Evolutionary conservation across 2,329 filamentous ascomycete species (phyloP).

Genomic region (Annulohypoxylon truncatum): DNA sequence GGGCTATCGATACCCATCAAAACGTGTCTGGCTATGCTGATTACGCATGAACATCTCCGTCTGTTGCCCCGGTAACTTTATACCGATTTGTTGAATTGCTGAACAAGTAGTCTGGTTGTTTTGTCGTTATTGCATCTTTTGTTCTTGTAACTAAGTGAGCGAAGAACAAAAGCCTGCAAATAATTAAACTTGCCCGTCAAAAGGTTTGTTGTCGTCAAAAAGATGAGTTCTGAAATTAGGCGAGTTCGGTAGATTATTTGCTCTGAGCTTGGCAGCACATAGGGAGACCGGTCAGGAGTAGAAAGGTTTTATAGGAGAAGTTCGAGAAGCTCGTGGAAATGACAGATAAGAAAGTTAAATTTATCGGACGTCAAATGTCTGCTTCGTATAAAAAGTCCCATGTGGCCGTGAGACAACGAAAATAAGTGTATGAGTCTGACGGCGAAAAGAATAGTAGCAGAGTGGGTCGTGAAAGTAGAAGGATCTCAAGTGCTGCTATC

Average conservation of each 20-base stretch:
- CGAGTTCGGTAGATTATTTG: neutral
- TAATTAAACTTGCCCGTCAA: neutral
- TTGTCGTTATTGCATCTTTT: constrained; percentile 14
- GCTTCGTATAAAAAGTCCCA: constrained; percentile 3
- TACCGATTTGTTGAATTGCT: neutral
- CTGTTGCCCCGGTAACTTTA: neutral
- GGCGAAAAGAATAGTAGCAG: constrained; percentile 28
- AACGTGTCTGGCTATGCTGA: constrained; percentile 23
- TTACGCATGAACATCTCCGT: constrained; percentile 37
- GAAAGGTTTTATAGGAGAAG: neutral
- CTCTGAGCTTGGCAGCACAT: neutral
- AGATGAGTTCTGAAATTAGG: neutral
- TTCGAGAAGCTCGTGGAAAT: neutral
- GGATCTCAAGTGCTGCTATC: constrained; percentile 4
- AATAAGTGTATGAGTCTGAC: constrained; percentile 30
- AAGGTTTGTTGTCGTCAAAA: neutral
- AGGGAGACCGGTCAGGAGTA: neutral
- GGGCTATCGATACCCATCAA: constrained; percentile 45
- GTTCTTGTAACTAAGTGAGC: neutral
- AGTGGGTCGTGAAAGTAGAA: constrained; percentile 22
- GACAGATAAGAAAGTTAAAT: neutral
- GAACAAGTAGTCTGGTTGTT: neutral
- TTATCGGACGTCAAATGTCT: neutral
- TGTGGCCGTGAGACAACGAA: constrained; percentile 14
- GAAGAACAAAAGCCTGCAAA: neutral